phyloP scores from a whole-genome alignment of 306 rosid genomes.

The Alnus rubra region DNA sequence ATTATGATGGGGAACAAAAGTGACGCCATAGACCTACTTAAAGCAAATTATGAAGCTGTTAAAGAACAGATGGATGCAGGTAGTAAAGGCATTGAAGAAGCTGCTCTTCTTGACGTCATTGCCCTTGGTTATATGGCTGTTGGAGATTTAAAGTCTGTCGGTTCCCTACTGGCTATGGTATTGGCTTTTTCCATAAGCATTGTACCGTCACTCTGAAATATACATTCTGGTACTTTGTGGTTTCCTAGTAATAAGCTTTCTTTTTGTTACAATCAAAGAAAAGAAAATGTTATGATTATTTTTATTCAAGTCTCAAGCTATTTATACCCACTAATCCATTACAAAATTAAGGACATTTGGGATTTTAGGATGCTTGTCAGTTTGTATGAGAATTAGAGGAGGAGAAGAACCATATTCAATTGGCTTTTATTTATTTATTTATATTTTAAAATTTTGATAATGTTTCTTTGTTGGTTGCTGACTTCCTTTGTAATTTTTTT shows the following conservation, averaged over 20 bases:
- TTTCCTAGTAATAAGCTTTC: slow-evolving; percentile 15
- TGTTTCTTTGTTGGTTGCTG: neutral
- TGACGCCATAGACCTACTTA: slow-evolving; percentile 67
- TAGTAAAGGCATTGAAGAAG: slow-evolving; percentile 73
- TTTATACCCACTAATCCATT: neutral
- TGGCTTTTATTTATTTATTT: slow-evolving; percentile 8
- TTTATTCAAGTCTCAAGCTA: neutral
- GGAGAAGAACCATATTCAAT: neutral
- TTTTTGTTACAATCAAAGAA: neutral
- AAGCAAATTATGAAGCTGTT: slow-evolving; percentile 78
- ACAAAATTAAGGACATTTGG: neutral
- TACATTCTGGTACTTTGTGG: slow-evolving; percentile 6
- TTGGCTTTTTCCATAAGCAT: slow-evolving; percentile 13
- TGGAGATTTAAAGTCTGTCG: slow-evolving; percentile 67
- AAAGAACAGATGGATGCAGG: slow-evolving; percentile 69
- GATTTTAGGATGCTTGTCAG: slow-evolving; percentile 14
- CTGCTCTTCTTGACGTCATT: slow-evolving; percentile 68
- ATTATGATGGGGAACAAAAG: slow-evolving; percentile 53
- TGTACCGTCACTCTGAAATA: slow-evolving; percentile 27
- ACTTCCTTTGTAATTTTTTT: slow-evolving; percentile 13
- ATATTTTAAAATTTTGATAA: too few species aligned
- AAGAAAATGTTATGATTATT: neutral
- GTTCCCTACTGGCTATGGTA: slow-evolving; percentile 58
- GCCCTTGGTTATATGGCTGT: slow-evolving; percentile 81
- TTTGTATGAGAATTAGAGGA: slow-evolving; percentile 8